Base-by-base conservation (phyloP, 257 asterid genomes). In the Leonotis leonurus region DNA sequence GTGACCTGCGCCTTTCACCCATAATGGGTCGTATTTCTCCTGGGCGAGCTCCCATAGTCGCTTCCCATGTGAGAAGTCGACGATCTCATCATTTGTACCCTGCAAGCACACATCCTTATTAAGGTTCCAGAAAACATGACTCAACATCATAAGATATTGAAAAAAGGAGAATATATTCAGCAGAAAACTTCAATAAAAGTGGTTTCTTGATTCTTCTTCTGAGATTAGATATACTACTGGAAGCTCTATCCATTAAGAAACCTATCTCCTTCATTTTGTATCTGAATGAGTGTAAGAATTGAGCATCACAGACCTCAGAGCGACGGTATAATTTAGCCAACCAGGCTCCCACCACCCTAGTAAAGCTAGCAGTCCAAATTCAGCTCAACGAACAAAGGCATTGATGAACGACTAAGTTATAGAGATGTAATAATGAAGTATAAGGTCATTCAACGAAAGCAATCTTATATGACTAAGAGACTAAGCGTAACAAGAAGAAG, bases 1-100 rank as follows among this genome's bases (percentile, higher is more conserved):
- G 53, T 93, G 99, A n/a, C 99, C 95, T 37, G 97, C 96, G 3
- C 99, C 99, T 75, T 84, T 73, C 43, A 93, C 84, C 99, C 99
- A 93, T 64, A 89, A 65, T 0, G 96, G 99, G 37, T 93, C 99
- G 16, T 93, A 93, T 72, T 93, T 93, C 74, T 93, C 99, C 74
- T 74, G 70, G 4, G 99, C 77, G n/a, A 93, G 96, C 79, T 93
- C 97, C 96, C 97, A 87, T 13, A 87, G 70, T 61, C 97, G 80
- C 83, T 93, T 93, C 7, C 99, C 99, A 11, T 89, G 97, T 54
- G 97, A 89, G 61, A 70, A 85, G 70, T 87, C 97, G 1, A 93
- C 99, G 68, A 93, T 80, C 4, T 93, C 97, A 57, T 93, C 99
- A 1, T 70, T 76, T 25, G 95, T 93, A 30, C 99, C 95, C 99